phyloP scores from a whole-genome alignment of 345 rosid species.

The Brassica cretica region DNA sequence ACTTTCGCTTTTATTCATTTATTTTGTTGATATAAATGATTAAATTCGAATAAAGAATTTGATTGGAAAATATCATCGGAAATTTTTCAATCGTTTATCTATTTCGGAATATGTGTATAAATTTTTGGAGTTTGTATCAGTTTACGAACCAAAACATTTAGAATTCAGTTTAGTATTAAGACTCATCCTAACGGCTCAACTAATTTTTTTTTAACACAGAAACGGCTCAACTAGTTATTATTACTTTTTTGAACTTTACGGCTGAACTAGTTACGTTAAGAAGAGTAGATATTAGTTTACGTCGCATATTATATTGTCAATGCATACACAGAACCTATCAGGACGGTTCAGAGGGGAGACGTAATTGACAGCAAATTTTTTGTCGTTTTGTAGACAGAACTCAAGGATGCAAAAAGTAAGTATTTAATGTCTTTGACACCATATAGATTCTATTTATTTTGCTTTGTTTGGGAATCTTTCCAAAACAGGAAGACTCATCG shows the following conservation, averaged over 20 bases:
- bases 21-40: not conserved
- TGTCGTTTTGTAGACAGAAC: conserved; percentile 20
- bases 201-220: not conserved
- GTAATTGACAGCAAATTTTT: conserved; percentile 17
- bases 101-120: not conserved
- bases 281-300: not conserved
- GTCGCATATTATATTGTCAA: not conserved
- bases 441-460: conserved; percentile 14
- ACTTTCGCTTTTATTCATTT: conserved; percentile 12
- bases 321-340: conserved; percentile 17
- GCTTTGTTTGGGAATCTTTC: not conserved
- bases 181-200: not conserved
- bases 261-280: not conserved
- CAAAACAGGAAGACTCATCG: not conserved
- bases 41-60: not conserved
- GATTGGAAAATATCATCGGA: not conserved
- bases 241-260: not conserved
- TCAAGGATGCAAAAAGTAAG: conserved; percentile 19
- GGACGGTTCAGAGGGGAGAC: conserved; percentile 26
- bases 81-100: not conserved
- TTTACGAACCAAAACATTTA: not conserved
- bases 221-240: not conserved
- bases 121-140: not conserved
- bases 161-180: not conserved
- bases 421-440: conserved; percentile 17